phyloP scores from a whole-genome alignment of 2,329 filamentous ascomycete genomes.

The Endocalyx cinctus region DNA sequence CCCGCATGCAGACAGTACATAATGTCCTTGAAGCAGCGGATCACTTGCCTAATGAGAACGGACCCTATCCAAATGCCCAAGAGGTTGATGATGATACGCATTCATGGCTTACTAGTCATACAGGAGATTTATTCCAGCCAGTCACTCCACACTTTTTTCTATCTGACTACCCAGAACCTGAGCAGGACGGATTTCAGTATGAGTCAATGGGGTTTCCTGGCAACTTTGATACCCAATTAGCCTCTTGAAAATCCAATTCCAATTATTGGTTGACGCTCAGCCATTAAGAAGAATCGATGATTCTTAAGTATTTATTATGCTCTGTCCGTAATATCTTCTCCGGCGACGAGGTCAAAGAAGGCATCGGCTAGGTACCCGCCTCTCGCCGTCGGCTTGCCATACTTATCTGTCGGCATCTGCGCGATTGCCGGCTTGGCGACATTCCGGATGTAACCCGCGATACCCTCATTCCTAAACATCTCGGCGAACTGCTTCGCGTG shows the following conservation, averaged over 20 bases:
- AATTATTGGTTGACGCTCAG: too few relatives aligned
- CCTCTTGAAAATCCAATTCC: neutral
- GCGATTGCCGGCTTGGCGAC: neutral
- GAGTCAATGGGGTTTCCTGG: constrained; percentile 3
- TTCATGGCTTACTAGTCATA: too few relatives aligned
- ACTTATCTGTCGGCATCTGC: neutral
- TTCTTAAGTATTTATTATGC: too few relatives aligned
- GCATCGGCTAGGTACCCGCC: constrained; percentile 3
- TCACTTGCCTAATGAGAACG: too few relatives aligned
- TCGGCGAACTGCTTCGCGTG: constrained; percentile 2
- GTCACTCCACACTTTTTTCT: constrained; percentile 5
- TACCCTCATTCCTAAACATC: constrained; percentile 1
- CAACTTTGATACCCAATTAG: constrained; percentile 1
- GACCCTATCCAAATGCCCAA: too few relatives aligned
- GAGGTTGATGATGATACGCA: too few relatives aligned
- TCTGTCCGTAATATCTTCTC: neutral
- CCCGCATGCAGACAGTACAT: too few relatives aligned
- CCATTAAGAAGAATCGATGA: too few relatives aligned
- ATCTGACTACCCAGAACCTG: neutral
- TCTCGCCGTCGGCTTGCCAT: constrained; percentile 1
- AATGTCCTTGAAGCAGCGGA: too few relatives aligned
- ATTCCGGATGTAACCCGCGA: constrained; percentile 1
- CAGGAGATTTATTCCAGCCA: constrained; percentile 6
- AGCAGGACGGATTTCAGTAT: constrained; percentile 3
- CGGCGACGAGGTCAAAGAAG: constrained; percentile 2